These are phyloP conservation scores for Lanmaoa rubissima DNA, from an alignment of 768 basidiomycete genomes.

Conservation along the genomic window DNA sequence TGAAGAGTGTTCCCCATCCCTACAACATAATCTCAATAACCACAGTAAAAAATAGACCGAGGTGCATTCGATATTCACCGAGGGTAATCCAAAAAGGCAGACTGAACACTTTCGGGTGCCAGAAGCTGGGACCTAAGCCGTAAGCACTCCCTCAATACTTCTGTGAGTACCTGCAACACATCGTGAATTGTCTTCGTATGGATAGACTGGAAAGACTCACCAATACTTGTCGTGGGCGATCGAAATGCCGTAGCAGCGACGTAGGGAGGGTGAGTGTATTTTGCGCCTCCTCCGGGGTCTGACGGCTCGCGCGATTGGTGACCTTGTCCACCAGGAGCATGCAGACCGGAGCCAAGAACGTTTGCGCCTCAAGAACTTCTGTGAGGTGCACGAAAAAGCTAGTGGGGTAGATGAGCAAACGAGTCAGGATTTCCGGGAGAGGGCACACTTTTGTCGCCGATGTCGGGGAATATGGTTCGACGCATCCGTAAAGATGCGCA, in stretches of 20 bases:
- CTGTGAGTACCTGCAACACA: slow-evolving; percentile 50
- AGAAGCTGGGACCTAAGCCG: slow-evolving; percentile 49
- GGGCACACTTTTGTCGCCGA: slow-evolving; percentile 76
- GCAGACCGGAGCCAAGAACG: slow-evolving; percentile 79
- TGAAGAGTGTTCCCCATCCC: slow-evolving; percentile 58
- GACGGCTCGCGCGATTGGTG: slow-evolving; percentile 65
- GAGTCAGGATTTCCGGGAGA: background rate
- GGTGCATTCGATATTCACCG: slow-evolving; percentile 36
- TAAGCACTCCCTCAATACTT: slow-evolving; percentile 64
- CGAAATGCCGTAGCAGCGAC: slow-evolving; percentile 58
- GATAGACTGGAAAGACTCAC: slow-evolving; percentile 37
- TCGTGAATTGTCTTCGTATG: background rate
- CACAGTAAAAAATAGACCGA: background rate
- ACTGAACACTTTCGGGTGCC: slow-evolving; percentile 35
- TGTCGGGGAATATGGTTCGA: slow-evolving; percentile 90
- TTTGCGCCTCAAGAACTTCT: slow-evolving; percentile 72
- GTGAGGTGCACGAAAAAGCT: slow-evolving; percentile 91
- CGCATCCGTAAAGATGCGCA: slow-evolving; percentile 93
- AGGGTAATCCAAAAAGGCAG: slow-evolving; percentile 55
- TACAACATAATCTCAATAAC: slow-evolving; percentile 23
- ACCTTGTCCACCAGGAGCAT: slow-evolving; percentile 85
- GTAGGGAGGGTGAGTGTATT: slow-evolving; percentile 64
- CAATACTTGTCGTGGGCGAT: slow-evolving; percentile 45
- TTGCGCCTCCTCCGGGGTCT: slow-evolving; percentile 56
- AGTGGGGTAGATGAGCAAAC: slow-evolving; percentile 4